These are phyloP conservation scores for Clathrospora elynae DNA, from an alignment of 2,329 filamentous ascomycete genomes.

Conservation along the genomic window DNA sequence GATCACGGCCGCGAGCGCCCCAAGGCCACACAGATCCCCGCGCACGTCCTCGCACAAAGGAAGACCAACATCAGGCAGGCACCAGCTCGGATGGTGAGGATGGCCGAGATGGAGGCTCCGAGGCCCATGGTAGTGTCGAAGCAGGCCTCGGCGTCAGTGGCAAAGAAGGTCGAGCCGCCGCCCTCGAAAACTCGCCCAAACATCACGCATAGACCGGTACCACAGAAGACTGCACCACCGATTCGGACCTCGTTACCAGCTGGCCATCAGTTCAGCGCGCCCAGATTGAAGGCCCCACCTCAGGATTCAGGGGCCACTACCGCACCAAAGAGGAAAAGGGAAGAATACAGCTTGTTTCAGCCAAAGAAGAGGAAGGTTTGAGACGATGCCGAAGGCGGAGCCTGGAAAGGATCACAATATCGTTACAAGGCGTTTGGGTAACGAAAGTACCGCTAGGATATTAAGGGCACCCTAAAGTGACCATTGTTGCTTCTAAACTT, in stretches of 20 bases:
- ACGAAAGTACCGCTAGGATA: too few species aligned
- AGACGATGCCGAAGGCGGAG: too few species aligned
- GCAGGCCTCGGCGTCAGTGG: constrained; percentile 31
- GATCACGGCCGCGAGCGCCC: constrained; percentile 42
- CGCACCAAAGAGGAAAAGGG: constrained; percentile 24
- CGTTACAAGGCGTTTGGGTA: too few species aligned
- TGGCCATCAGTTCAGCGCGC: constrained; percentile 39
- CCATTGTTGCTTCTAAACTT: too few species aligned
- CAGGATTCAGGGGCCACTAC: constrained; percentile 16
- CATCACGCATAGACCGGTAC: constrained; percentile 31
- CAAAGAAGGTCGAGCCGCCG: constrained; percentile 9
- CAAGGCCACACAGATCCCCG: constrained; percentile 35
- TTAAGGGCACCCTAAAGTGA: too few species aligned
- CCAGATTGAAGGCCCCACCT: constrained; percentile 24
- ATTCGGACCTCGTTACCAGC: constrained; percentile 33
- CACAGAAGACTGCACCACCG: constrained; percentile 19
- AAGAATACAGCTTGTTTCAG: constrained; percentile 30
- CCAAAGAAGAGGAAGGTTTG: constrained; percentile 21
- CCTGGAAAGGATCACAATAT: too few species aligned
- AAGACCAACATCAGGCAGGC: constrained; percentile 32
- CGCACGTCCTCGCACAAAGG: constrained; percentile 35
- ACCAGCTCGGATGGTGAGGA: constrained; percentile 39
- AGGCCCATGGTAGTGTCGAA: constrained; percentile 34
- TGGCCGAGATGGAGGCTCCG: constrained; percentile 35
- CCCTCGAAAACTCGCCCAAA: constrained; percentile 20